Evolutionary conservation across 768 basidiomycete genomes (phyloP).

Genomic region (Psilocybe sp.): DNA sequence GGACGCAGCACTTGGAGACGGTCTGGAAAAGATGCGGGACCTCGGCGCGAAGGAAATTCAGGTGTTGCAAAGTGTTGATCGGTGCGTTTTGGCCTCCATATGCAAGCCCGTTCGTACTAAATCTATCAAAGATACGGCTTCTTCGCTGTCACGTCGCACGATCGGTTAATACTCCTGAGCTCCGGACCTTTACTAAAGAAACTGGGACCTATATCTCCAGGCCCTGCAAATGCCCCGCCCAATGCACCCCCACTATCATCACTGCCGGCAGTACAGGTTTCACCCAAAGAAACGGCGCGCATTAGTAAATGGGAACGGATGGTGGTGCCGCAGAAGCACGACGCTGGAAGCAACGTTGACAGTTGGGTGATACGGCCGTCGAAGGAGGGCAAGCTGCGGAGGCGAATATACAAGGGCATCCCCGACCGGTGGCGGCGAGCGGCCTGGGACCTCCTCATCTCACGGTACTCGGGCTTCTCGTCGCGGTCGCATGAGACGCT

Average conservation of each 20-base stretch:
- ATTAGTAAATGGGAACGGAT: constrained; percentile 94
- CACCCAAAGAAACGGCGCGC: constrained; percentile 68
- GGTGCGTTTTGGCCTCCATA: constrained; percentile 47
- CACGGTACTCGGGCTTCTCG: constrained; percentile 44
- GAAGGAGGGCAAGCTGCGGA: constrained; percentile 67
- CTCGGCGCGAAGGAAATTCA: constrained; percentile 72
- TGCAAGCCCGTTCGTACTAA: constrained; percentile 5
- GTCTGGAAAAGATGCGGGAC: constrained; percentile 60
- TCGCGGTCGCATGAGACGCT: constrained; percentile 42
- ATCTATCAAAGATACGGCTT: constrained; percentile 78
- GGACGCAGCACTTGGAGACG: constrained; percentile 52
- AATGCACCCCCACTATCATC: constrained; percentile 35
- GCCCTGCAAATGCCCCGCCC: constrained; percentile 42
- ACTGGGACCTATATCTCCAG: constrained; percentile 42
- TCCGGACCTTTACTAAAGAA: constrained; percentile 61
- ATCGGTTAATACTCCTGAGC: constrained; percentile 75
- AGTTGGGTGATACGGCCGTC: constrained; percentile 65
- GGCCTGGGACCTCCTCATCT: constrained; percentile 85
- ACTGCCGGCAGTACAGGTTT: constrained; percentile 45
- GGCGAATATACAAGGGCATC: constrained; percentile 90
- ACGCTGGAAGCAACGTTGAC: constrained; percentile 74
- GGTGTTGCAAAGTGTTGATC: constrained; percentile 76
- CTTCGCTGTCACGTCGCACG: constrained; percentile 76
- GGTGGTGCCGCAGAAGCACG: constrained; percentile 67
- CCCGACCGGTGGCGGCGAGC: constrained; percentile 95